Conservation (phyloP, 2,329 filamentous ascomycete species). For the Colletotrichum tofieldiae region DNA sequence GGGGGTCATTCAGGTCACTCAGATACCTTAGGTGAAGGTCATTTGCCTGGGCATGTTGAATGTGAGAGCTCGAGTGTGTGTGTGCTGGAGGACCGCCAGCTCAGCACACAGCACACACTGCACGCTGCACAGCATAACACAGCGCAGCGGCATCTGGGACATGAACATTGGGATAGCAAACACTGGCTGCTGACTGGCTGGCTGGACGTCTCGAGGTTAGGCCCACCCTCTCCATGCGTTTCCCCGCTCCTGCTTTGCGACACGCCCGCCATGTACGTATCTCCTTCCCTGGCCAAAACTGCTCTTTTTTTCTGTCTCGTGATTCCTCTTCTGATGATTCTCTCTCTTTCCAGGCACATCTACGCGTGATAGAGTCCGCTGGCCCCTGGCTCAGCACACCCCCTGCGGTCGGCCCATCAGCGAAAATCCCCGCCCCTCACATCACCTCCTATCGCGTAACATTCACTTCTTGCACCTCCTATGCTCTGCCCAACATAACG, state of each 20-base stretch:
- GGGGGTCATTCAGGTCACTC: slow-evolving; percentile 13
- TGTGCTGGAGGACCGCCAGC: slow-evolving; percentile 23
- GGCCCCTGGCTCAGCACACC: slow-evolving; percentile 21
- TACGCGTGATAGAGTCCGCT: slow-evolving; percentile 29
- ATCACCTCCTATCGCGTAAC: slow-evolving; percentile 16
- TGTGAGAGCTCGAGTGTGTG: slow-evolving; percentile 1
- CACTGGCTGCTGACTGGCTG: slow-evolving; percentile 16
- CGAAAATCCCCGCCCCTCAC: slow-evolving; percentile 15
- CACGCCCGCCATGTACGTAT: slow-evolving; percentile 35
- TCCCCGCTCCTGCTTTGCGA: slow-evolving; percentile 37
- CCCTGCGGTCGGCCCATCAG: slow-evolving; percentile 31
- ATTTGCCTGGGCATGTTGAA: slow-evolving; percentile 28
- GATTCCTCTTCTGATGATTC: slow-evolving; percentile 31
- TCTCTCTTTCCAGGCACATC: slow-evolving; percentile 38
- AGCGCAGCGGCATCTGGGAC: slow-evolving; percentile 5
- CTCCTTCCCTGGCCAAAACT: slow-evolving; percentile 30
- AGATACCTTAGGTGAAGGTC: slow-evolving; percentile 36
- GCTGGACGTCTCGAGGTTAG: slow-evolving; percentile 1
- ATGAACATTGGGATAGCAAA: slow-evolving; percentile 1
- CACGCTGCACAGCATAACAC: slow-evolving; percentile 25
- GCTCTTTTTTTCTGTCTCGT: slow-evolving; percentile 37
- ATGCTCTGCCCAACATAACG: slow-evolving; percentile 14
- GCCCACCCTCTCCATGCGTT: slow-evolving; percentile 34
- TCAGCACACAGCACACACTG: slow-evolving; percentile 16
- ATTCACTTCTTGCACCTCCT: slow-evolving; percentile 12